Percentiles rank a stretch among this genome's conserved stretches.
Evolutionary conservation across 495 filamentous ascomycete genomes (phyloP).

Genomic region (Penicillium verhagenii): DNA sequence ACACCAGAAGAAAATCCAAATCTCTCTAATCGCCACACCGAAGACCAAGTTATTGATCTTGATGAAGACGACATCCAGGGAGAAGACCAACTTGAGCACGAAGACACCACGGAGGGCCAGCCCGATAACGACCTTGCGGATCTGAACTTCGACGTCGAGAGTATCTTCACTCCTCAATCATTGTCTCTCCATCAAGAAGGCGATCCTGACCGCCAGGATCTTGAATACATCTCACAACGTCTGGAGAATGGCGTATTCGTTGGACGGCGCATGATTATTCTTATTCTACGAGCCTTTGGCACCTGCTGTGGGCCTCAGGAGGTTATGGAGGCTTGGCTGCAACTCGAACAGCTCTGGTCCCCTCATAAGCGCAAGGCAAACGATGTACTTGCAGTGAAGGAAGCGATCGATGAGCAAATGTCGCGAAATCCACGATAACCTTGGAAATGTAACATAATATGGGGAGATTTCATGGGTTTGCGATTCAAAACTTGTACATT

Average conservation of each 20-base stretch:
- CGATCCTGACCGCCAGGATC: constrained; percentile 15
- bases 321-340: constrained; percentile 41
- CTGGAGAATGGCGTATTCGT: constrained; percentile 46
- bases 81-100: neutral
- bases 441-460: constrained; percentile 12
- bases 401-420: constrained; percentile 43
- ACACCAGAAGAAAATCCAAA: neutral
- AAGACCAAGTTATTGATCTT: neutral
- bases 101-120: neutral
- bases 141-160: neutral
- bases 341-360: constrained; percentile 45
- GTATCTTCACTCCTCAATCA: constrained; percentile 3
- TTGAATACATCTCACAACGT: constrained; percentile 20
- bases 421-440: constrained; percentile 10
- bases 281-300: constrained; percentile 45
- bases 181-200: constrained; percentile 18
- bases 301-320: constrained; percentile 36
- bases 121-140: constrained; percentile 19
- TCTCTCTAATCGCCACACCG: neutral
- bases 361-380: constrained; percentile 34
- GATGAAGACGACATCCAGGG: neutral
- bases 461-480: neutral
- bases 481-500: constrained; percentile 33
- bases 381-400: constrained; percentile 38
- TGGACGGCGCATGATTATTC: constrained; percentile 40